Base-by-base conservation (phyloP, 2,329 filamentous ascomycete genomes). In the Nannizzia gypsea region DNA sequence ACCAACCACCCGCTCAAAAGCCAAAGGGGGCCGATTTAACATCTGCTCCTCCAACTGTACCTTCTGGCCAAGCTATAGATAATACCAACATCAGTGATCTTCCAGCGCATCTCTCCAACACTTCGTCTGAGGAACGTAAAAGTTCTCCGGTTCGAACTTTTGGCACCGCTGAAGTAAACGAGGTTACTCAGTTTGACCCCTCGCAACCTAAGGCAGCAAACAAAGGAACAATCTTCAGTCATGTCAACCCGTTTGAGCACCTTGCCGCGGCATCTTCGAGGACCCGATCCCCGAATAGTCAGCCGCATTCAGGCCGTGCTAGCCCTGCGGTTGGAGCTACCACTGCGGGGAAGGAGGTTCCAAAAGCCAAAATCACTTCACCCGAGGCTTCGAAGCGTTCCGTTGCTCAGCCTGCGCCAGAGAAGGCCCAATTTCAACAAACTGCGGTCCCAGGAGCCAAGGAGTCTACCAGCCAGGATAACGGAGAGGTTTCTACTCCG, bases 221-320 rank as follows among this genome's bases (percentile, higher is more conserved):
- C 52, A 71, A 67, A 64, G 72, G 71, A 64, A 70, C 79, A 58
- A 77, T 85, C 59, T 88, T 88, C 70, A 87, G 80, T 28, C 88
- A 88, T 72, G 79, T 84, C 66, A 89, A 89, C 66, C 86, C 86
- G 0, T 89, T 89, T 66, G 85, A 88, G 61, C 80, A 86, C 67
- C 75, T 89, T 63, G 81, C 83, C 60, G 83, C 84, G 48, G 83
- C 83, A 2, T 87, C 84, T 63, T 83, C 84, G 40, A 80, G 81
- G 58, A 63, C 76, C 75, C 59, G 80, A 80, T 26, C 78, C 81
- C n/a, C 79, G 79, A 66, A 68, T 71, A 56, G 68, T 69, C 36
- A 69, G 71, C 56, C 67, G 71, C 59, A 65, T 63, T 42, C 64
- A 60, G 13, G 76, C 72, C 68, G 72, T 66, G 65, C 71, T 70